A percentile compares a stretch with the other conserved stretches of the same genome.
phyloP scores from a whole-genome alignment of 73 alveolate species.

The Symbiodinium natans region DNA sequence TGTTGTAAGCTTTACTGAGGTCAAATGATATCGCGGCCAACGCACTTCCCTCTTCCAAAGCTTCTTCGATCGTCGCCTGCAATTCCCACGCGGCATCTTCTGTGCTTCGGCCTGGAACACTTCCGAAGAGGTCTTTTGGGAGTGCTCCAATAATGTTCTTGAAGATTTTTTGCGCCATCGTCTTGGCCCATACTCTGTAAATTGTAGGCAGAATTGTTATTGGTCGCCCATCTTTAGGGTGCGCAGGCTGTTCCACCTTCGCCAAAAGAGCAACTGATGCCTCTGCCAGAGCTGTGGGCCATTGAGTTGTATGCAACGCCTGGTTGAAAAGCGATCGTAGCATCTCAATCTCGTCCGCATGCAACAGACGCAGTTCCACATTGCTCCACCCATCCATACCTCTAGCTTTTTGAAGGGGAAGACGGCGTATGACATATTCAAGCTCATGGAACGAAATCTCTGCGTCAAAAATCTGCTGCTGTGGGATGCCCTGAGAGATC shows the following conservation, averaged over 20 bases:
- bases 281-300: background rate
- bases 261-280: background rate
- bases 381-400: background rate
- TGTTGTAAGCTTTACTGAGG: background rate
- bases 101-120: background rate
- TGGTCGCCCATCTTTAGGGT: background rate
- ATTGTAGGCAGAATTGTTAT: background rate
- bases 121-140: background rate
- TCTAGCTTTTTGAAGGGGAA: background rate
- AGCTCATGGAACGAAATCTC: background rate
- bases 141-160: too few species aligned
- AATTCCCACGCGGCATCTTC: background rate
- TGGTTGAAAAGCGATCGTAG: background rate
- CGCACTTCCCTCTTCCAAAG: background rate
- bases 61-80: background rate
- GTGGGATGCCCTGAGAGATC: background rate
- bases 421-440: background rate
- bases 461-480: background rate
- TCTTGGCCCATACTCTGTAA: background rate
- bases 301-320: too few species aligned
- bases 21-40: background rate
- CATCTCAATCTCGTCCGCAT: background rate
- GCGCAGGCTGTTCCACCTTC: background rate
- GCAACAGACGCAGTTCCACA: background rate
- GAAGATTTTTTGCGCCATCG: too few species aligned